These are phyloP conservation scores for Colletotrichum sp. DNA, from an alignment of 2,329 filamentous ascomycete species.

Conservation along the genomic window DNA sequence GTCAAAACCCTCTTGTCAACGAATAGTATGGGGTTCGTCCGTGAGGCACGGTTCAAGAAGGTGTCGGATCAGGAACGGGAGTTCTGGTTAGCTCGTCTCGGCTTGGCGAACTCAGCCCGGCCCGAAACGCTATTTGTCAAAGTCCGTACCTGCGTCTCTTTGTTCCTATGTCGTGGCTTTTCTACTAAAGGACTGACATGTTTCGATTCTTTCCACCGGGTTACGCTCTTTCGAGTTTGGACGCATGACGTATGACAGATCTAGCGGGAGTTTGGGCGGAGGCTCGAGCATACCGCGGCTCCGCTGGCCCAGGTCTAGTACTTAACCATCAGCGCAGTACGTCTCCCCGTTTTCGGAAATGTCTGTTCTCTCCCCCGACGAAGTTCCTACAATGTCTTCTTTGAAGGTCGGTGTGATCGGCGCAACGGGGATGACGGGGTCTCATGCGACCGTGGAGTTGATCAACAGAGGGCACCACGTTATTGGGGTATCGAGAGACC, in stretches of 20 bases:
- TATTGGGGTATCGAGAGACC: background rate
- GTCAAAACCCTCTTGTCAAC: background rate
- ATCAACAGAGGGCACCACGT: background rate
- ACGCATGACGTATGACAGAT: background rate
- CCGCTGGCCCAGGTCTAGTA: background rate
- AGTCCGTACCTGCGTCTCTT: background rate
- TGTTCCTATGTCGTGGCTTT: background rate
- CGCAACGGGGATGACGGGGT: background rate
- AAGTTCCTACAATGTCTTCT: background rate
- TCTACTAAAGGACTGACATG: background rate
- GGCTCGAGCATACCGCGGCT: background rate
- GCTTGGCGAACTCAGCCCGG: background rate
- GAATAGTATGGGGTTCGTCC: background rate
- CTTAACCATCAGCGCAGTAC: background rate
- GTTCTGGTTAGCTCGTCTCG: constrained; percentile 1
- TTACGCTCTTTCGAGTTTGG: background rate
- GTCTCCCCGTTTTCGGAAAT: background rate
- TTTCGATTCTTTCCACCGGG: background rate
- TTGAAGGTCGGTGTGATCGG: background rate
- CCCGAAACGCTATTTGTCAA: background rate
- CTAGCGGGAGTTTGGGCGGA: background rate
- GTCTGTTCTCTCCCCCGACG: background rate
- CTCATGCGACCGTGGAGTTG: background rate
- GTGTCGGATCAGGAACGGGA: constrained; percentile 3
- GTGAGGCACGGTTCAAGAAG: background rate